A percentile compares a stretch with the other conserved stretches of the same genome.
Conservation (phyloP, 73 alveolate species). For the Paramecium pentaurelia region DNA sequence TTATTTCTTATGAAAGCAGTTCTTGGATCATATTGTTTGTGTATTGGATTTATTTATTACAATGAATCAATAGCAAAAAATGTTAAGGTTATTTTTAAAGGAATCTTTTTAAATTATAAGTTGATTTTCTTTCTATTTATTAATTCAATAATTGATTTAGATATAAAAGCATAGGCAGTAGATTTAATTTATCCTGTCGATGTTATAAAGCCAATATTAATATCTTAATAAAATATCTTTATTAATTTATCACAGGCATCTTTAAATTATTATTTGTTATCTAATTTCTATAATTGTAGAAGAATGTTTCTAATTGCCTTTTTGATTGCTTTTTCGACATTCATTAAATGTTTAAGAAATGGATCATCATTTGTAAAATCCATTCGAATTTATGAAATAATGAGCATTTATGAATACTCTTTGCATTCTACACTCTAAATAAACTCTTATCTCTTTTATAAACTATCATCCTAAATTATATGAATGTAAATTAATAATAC, state of each 20-base stretch:
- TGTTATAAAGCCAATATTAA: constrained; percentile 24
- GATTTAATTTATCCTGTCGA: constrained; percentile 42
- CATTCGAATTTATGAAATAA: constrained; percentile 7
- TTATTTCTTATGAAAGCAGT: not conserved
- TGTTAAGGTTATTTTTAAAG: constrained; percentile 16
- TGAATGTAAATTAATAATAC: not conserved
- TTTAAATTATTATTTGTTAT: not conserved
- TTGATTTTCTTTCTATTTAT: constrained; percentile 23
- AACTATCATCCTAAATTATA: not conserved
- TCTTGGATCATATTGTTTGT: not conserved
- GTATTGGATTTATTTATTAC: not conserved
- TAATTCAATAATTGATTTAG: not conserved
- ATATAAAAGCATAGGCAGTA: not conserved
- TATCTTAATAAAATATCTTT: constrained; percentile 29
- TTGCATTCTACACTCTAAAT: not conserved
- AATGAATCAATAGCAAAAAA: not conserved
- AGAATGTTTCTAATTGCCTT: constrained; percentile 33
- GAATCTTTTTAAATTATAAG: constrained; percentile 11
- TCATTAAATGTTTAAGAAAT: constrained; percentile 3
- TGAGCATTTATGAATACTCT: not conserved
- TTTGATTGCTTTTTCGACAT: constrained; percentile 29
- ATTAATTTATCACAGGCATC: not conserved
- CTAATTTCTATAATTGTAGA: not conserved
- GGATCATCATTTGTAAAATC: constrained; percentile 44
- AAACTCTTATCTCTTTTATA: not conserved